Conservation (phyloP, 352 stramenopile genomes). For the Phytopythium cucurbitacearum region DNA sequence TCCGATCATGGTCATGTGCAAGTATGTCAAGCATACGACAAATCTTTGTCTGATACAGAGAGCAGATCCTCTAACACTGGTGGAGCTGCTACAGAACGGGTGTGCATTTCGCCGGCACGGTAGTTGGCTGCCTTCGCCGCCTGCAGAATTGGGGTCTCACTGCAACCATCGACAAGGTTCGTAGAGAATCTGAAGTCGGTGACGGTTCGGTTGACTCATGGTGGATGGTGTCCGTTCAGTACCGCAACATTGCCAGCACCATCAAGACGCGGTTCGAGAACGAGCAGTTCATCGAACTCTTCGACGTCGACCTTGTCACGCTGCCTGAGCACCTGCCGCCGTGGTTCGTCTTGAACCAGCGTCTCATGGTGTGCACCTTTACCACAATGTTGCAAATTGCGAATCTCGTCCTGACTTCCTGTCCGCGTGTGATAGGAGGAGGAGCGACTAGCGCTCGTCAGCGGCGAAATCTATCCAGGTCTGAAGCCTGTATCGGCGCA, state of each 20-base stretch:
- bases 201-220: background rate
- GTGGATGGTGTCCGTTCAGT: conserved; percentile 26
- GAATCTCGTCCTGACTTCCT: background rate
- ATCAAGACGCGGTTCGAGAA: conserved; percentile 88
- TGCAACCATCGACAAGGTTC: conserved; percentile 82
- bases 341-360: conserved; percentile 82
- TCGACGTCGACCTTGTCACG: conserved; percentile 83
- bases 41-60: background rate
- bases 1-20: conserved; percentile 86
- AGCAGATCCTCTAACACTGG: background rate
- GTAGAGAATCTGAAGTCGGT: background rate
- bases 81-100: conserved; percentile 39
- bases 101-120: conserved; percentile 69
- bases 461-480: conserved; percentile 66
- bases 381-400: background rate
- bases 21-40: conserved; percentile 32
- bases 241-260: conserved; percentile 81
- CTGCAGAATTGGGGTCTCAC: conserved; percentile 87
- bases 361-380: conserved; percentile 48
- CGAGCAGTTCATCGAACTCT: conserved; percentile 88
- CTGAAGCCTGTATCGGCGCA: conserved; percentile 13
- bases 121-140: conserved; percentile 77
- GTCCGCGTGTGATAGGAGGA: conserved; percentile 39
- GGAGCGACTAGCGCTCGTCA: conserved; percentile 63
- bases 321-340: conserved; percentile 68